Conservation (phyloP, 345 rosid genomes). For the Rhodamnia argentea region DNA sequence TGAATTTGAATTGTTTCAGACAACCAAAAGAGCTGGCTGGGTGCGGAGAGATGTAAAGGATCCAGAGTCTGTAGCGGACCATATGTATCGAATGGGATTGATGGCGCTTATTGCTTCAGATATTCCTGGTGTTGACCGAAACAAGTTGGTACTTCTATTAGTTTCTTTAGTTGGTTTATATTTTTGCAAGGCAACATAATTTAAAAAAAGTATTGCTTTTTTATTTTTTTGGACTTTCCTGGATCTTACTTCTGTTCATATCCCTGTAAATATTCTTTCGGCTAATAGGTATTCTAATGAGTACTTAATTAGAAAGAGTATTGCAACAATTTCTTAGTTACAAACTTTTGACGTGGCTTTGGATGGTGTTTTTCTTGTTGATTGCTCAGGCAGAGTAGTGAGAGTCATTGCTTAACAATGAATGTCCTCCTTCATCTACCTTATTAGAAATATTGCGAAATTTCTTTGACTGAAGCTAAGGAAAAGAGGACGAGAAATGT, state of each 20-base stretch:
- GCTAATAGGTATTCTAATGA: background rate
- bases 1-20: slow-evolving; percentile 21
- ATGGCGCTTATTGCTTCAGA: slow-evolving; percentile 77
- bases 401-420: background rate
- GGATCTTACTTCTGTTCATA: background rate
- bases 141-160: slow-evolving; percentile 37
- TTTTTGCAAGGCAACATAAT: background rate
- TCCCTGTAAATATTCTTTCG: background rate
- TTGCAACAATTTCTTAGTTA: background rate
- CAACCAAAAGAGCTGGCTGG: slow-evolving; percentile 95
- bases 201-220: background rate
- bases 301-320: background rate
- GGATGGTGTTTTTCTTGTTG: background rate
- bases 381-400: background rate
- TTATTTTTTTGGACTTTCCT: background rate
- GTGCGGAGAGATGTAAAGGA: slow-evolving; percentile 51
- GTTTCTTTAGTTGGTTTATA: background rate
- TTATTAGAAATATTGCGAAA: background rate
- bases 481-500: background rate
- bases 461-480: background rate
- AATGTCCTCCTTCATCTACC: background rate
- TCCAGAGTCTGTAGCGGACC: slow-evolving; percentile 89
- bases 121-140: slow-evolving; percentile 73
- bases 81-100: slow-evolving; percentile 94
- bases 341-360: background rate